Percentiles rank a stretch among this genome's conserved stretches.
Conservation (phyloP, 495 filamentous ascomycete species). For the Articulospora tetracladia region DNA sequence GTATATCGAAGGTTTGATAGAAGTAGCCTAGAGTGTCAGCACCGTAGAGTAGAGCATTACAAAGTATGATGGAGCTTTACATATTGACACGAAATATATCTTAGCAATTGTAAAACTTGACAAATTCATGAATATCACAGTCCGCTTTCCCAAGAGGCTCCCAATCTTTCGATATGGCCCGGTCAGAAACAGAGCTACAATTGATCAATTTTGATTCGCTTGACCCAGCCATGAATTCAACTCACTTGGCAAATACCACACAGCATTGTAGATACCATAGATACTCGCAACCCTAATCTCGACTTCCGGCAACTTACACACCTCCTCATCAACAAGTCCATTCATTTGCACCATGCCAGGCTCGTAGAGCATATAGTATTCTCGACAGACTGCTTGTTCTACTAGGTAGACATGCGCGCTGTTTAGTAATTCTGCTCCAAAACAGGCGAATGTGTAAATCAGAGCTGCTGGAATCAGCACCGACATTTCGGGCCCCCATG, state of each 20-base stretch:
- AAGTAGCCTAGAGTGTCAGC: slow-evolving; percentile 5
- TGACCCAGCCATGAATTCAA: no score
- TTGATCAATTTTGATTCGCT: neutral
- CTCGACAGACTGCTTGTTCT: slow-evolving; percentile 8
- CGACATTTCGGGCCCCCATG: neutral
- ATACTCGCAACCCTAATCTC: slow-evolving; percentile 5
- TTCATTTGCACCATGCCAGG: neutral
- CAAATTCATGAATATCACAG: slow-evolving; percentile 5
- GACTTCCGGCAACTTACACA: slow-evolving; percentile 5
- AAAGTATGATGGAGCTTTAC: neutral
- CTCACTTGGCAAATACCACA: slow-evolving; percentile 4
- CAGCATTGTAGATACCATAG: neutral
- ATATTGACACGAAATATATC: neutral
- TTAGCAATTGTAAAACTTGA: neutral
- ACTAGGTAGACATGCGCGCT: slow-evolving; percentile 3
- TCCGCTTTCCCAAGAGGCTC: slow-evolving; percentile 3
- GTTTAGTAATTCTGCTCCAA: neutral
- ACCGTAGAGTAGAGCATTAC: no score
- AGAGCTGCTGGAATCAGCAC: neutral
- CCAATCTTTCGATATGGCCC: slow-evolving; percentile 5
- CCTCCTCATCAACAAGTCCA: slow-evolving; percentile 8
- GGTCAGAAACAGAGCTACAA: slow-evolving; percentile 7
- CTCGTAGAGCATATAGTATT: slow-evolving; percentile 1
- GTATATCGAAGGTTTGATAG: slow-evolving; percentile 4
- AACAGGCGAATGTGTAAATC: neutral